These are phyloP conservation scores for Neurospora sp. DNA, from an alignment of 495 filamentous ascomycete species.

Conservation along the genomic window DNA sequence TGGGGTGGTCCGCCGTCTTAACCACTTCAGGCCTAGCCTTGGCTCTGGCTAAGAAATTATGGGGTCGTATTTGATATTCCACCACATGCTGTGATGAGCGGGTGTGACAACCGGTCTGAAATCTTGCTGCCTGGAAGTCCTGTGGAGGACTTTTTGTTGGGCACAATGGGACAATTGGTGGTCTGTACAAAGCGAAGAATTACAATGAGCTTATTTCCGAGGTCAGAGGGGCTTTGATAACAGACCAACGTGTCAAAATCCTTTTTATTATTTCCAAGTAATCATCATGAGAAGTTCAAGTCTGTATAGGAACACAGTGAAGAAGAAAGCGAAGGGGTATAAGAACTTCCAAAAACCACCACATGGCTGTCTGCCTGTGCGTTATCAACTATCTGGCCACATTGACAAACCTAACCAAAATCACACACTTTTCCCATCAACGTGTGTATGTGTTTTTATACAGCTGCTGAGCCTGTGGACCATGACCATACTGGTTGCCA, in stretches of 20 bases:
- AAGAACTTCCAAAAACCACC: not conserved
- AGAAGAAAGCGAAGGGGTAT: not conserved
- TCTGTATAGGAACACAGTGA: not conserved
- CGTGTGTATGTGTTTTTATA: not conserved
- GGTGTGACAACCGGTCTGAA: not conserved
- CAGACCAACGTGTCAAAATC: not conserved
- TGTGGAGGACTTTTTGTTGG: not conserved
- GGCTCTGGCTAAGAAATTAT: not conserved
- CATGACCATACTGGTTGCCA: not conserved
- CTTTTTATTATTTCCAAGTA: not conserved
- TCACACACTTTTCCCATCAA: not conserved
- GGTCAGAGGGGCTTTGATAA: not conserved
- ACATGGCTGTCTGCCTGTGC: not conserved
- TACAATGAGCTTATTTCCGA: not conserved
- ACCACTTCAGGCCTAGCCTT: not conserved
- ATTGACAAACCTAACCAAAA: not conserved
- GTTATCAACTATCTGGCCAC: not conserved
- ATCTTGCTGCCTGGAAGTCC: not conserved
- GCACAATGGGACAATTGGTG: not conserved
- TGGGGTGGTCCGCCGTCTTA: not conserved
- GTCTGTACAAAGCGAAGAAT: not conserved
- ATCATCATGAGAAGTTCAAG: not conserved
- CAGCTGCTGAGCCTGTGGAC: not conserved
- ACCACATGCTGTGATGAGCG: not conserved
- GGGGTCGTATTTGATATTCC: not conserved